Evolutionary conservation across 2,329 filamentous ascomycete species (phyloP).

Genomic region (Gyromitra esculenta): DNA sequence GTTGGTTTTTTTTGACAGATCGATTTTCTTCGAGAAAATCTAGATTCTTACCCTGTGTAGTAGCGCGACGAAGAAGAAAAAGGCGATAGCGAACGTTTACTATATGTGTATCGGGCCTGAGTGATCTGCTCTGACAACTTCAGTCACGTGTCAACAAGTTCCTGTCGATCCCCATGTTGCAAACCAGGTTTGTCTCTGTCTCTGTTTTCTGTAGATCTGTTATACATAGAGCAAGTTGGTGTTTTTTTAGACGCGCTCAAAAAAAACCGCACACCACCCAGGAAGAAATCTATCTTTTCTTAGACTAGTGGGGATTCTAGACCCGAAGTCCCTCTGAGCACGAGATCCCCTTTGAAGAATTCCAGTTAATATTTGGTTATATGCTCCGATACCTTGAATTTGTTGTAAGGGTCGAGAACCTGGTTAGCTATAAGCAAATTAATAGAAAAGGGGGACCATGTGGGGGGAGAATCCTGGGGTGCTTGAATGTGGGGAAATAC

Average conservation of each 20-base stretch:
- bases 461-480: background rate
- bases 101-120: slow-evolving; percentile 3
- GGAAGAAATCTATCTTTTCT: too few species aligned
- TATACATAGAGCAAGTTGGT: slow-evolving; percentile 17
- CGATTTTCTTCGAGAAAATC: slow-evolving; percentile 1
- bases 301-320: background rate
- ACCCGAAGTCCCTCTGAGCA: background rate
- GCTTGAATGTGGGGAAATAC: slow-evolving; percentile 12
- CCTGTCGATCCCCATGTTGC: slow-evolving; percentile 28
- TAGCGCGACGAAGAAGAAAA: background rate
- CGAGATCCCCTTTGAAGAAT: background rate
- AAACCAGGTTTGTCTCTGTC: slow-evolving; percentile 16
- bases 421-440: background rate
- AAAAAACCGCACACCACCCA: background rate
- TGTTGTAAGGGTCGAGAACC: background rate
- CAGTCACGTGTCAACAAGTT: slow-evolving; percentile 22
- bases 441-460: background rate
- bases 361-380: background rate
- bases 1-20: slow-evolving; percentile 35
- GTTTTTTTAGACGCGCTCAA: background rate
- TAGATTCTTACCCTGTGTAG: slow-evolving; percentile 9
- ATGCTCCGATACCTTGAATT: background rate
- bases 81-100: background rate
- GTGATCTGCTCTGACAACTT: slow-evolving; percentile 12
- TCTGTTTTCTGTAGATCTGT: slow-evolving; percentile 26